Conservation (phyloP, 441 rosid genomes). For the Kokia cookei region DNA sequence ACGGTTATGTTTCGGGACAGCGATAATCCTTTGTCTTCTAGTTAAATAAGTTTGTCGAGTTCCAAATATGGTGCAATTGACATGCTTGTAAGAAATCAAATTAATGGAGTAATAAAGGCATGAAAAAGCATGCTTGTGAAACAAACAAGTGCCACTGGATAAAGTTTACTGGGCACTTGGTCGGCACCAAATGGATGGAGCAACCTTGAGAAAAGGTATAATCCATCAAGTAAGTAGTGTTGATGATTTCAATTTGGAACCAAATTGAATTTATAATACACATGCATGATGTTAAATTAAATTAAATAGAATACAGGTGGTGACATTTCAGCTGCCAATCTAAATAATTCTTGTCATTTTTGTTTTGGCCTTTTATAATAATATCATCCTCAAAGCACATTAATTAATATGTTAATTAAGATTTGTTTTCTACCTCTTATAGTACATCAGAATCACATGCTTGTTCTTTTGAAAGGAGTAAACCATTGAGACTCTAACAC, state of each 20-base stretch:
- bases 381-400: no score
- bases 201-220: background rate
- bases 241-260: background rate
- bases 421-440: no score
- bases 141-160: background rate
- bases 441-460: no score
- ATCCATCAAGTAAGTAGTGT: background rate
- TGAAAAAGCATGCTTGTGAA: background rate
- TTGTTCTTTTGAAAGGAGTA: no score
- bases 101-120: background rate
- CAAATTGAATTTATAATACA: background rate
- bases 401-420: no score
- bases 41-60: background rate
- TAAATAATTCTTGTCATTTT: background rate
- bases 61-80: slow-evolving; percentile 2
- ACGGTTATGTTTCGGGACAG: background rate
- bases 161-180: background rate
- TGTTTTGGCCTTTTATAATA: background rate
- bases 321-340: background rate
- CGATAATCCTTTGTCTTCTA: background rate
- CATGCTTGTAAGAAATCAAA: background rate
- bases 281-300: background rate
- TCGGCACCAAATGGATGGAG: background rate
- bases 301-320: no score
- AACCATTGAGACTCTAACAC: no score